A percentile compares a stretch with the other conserved stretches of the same genome.
Evolutionary conservation across 2,329 filamentous ascomycete genomes (phyloP).

Genomic region (Aureobasidium mangrovei): DNA sequence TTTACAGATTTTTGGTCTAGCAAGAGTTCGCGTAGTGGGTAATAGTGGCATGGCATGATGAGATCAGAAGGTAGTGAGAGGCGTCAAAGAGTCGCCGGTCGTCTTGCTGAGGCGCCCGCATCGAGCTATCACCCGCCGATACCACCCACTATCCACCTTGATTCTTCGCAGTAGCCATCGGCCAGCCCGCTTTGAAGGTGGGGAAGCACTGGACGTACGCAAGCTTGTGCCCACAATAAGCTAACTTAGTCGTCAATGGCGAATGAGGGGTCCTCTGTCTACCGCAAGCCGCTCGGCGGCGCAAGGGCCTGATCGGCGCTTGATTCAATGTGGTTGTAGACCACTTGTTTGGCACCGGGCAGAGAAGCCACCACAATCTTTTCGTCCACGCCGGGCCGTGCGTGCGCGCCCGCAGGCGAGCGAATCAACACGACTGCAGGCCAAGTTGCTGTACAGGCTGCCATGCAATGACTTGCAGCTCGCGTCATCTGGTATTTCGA

Average conservation of each 20-base stretch:
- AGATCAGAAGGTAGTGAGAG: conserved; percentile 15
- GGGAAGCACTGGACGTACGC: conserved; percentile 10
- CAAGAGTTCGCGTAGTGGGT: conserved; percentile 14
- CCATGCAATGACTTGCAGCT: conserved; percentile 13
- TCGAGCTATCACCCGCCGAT: conserved; percentile 14
- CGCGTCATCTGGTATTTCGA: background rate
- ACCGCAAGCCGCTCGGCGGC: conserved; percentile 6
- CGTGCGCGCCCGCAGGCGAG: conserved; percentile 3
- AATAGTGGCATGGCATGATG: conserved; percentile 16
- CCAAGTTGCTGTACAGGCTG: background rate
- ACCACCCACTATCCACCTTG: conserved; percentile 12
- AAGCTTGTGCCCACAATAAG: conserved; percentile 10
- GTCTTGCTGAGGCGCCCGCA: conserved; percentile 13
- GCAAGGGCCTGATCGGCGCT: conserved; percentile 15
- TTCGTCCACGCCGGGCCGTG: background rate
- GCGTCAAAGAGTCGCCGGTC: conserved; percentile 12
- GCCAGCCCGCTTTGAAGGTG: conserved; percentile 14
- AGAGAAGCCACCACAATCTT: conserved; percentile 5
- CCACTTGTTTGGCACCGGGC: conserved; percentile 7
- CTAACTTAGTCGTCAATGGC: conserved; percentile 13
- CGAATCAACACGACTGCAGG: conserved; percentile 6
- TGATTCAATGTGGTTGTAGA: conserved; percentile 4
- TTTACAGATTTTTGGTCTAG: conserved; percentile 6
- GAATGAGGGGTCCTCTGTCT: conserved; percentile 14
- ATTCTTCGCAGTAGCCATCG: conserved; percentile 8